These are phyloP conservation scores for Geum urbanum DNA, from an alignment of 306 rosid genomes.

Conservation along the genomic window DNA sequence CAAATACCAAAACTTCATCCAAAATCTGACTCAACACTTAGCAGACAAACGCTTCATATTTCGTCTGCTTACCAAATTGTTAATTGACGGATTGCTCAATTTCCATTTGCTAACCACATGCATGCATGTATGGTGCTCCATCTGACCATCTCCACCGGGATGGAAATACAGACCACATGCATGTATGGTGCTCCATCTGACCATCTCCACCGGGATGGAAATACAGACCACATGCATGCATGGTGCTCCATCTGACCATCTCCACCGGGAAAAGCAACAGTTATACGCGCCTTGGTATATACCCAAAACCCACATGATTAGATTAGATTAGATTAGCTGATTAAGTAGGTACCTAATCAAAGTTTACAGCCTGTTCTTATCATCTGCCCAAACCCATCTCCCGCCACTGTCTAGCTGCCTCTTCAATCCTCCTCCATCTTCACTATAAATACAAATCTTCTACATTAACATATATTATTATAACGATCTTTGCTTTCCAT, in stretches of 20 bases:
- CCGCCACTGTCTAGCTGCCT: constrained; percentile 6
- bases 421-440: background rate
- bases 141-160: too few species aligned
- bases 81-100: too few species aligned
- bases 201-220: too few species aligned
- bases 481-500: background rate
- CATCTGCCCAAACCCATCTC: background rate
- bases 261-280: constrained; percentile 14
- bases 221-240: constrained; percentile 27
- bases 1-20: too few species aligned
- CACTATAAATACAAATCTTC: background rate
- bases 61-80: too few species aligned
- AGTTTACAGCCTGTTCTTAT: constrained; percentile 28
- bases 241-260: constrained; percentile 26
- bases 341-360: background rate
- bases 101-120: too few species aligned
- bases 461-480: background rate
- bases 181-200: too few species aligned
- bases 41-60: too few species aligned
- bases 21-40: too few species aligned
- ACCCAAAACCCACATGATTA: constrained; percentile 26
- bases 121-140: too few species aligned
- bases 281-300: constrained; percentile 25
- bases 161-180: constrained; percentile 18
- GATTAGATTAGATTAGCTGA: background rate